phyloP scores from a whole-genome alignment of 176 grass and related monocot species.

The Eleusine indica region DNA sequence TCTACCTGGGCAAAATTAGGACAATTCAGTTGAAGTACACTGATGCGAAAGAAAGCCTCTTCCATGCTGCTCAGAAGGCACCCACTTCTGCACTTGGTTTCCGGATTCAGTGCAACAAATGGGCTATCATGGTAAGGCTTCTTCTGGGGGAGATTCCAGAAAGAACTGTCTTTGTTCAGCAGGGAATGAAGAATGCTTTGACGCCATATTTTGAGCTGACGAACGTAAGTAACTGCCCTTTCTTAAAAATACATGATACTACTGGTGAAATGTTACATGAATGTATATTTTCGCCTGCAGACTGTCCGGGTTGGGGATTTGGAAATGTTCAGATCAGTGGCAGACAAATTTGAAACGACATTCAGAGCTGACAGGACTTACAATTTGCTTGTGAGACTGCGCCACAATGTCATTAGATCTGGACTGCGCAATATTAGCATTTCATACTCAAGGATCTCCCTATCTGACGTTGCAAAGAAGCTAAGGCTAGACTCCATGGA shows the following conservation, averaged over 20 bases:
- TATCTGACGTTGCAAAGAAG: slow-evolving; percentile 73
- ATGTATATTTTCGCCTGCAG: slow-evolving; percentile 39
- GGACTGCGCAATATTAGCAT: slow-evolving; percentile 89
- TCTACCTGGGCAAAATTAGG: slow-evolving; percentile 87
- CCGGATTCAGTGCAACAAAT: slow-evolving; percentile 91
- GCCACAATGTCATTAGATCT: slow-evolving; percentile 87
- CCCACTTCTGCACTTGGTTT: slow-evolving; percentile 72
- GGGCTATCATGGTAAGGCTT: slow-evolving; percentile 77
- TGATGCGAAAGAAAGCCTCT: slow-evolving; percentile 87
- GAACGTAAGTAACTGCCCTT: slow-evolving; percentile 51
- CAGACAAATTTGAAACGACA: slow-evolving; percentile 73
- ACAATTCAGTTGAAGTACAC: slow-evolving; percentile 96
- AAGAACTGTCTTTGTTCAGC: slow-evolving; percentile 89
- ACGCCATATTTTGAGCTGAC: slow-evolving; percentile 89
- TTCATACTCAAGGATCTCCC: slow-evolving; percentile 80
- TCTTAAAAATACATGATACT: neutral
- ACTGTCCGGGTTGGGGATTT: slow-evolving; percentile 81
- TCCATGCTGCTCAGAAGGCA: slow-evolving; percentile 86
- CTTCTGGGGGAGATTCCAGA: slow-evolving; percentile 92
- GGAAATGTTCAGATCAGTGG: slow-evolving; percentile 76
- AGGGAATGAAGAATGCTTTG: slow-evolving; percentile 90
- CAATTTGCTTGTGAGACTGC: slow-evolving; percentile 87
- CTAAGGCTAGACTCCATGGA: slow-evolving; percentile 67
- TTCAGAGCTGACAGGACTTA: slow-evolving; percentile 76
- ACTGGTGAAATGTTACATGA: neutral